Evolutionary conservation across 768 basidiomycete genomes (phyloP).

Genomic region (Pisolithus orientalis): DNA sequence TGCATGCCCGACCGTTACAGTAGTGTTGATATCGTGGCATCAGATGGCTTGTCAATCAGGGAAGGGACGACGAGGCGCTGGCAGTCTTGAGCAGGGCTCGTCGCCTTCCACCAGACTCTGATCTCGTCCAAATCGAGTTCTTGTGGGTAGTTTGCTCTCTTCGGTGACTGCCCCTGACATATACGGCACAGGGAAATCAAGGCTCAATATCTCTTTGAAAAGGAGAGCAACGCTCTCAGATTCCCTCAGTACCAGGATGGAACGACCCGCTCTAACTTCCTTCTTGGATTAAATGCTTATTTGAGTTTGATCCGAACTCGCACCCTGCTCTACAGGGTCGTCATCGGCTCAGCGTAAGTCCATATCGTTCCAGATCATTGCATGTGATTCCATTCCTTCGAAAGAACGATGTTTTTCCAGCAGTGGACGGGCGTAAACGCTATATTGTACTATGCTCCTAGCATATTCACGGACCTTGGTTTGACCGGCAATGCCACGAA

Average conservation of each 20-base stretch:
- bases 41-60: conserved; percentile 74
- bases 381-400: conserved; percentile 1
- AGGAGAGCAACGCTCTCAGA: conserved; percentile 48
- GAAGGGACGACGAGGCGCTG: conserved; percentile 70
- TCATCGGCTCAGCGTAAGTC: conserved; percentile 50
- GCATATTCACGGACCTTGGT: conserved; percentile 58
- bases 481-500: conserved; percentile 55
- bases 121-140: conserved; percentile 68
- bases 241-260: conserved; percentile 66
- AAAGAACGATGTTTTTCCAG: conserved; percentile 71
- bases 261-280: conserved; percentile 47
- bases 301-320: conserved; percentile 50
- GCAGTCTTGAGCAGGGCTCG: conserved; percentile 57
- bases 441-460: conserved; percentile 71
- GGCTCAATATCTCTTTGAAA: conserved; percentile 68
- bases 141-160: conserved; percentile 40
- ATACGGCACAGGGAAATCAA: conserved; percentile 52
- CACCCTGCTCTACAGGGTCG: conserved; percentile 55
- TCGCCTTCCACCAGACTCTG: conserved; percentile 45
- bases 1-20: neutral
- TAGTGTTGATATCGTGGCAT: neutral
- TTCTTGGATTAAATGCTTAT: conserved; percentile 56
- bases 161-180: neutral
- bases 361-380: neutral
- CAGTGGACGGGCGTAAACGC: conserved; percentile 80